Evolutionary conservation across 1,139 yeast genomes (phyloP).

Genomic region (Nakaseomyces delphensis): DNA sequence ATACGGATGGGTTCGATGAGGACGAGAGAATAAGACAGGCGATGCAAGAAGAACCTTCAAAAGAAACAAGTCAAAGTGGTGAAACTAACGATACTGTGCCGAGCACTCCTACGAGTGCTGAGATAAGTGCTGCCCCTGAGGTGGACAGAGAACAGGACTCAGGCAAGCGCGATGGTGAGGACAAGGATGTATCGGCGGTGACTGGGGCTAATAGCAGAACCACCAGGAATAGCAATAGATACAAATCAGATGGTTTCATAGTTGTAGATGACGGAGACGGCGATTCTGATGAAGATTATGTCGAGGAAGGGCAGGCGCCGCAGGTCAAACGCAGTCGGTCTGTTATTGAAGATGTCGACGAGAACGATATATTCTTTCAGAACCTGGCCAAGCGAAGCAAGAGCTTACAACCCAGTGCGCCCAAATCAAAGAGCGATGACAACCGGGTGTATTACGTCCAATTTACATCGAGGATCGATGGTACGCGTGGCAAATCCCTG

Average conservation of each 20-base stretch:
- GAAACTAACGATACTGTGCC: too few species aligned
- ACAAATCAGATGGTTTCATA: neutral
- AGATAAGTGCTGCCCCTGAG: too few species aligned
- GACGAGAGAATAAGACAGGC: constrained; percentile 9
- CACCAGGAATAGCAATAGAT: neutral
- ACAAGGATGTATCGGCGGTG: neutral
- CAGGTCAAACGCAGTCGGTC: neutral
- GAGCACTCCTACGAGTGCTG: too few species aligned
- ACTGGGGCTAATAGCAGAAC: neutral
- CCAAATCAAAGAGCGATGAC: constrained; percentile 8
- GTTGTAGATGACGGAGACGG: neutral
- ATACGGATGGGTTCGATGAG: constrained; percentile 7
- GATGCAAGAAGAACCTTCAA: neutral
- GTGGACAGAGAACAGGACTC: too few species aligned
- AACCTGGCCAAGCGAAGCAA: constrained; percentile 23
- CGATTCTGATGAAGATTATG: constrained; percentile 7
- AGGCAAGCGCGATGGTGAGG: too few species aligned
- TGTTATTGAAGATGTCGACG: constrained; percentile 13
- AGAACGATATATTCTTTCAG: constrained; percentile 28
- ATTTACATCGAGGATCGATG: constrained; percentile 26
- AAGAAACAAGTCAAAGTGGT: neutral
- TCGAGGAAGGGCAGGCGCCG: constrained; percentile 4
- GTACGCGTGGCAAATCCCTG: constrained; percentile 21
- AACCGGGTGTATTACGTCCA: constrained; percentile 22
- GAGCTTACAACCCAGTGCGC: neutral